Percentiles rank a stretch among this genome's conserved stretches.
These are phyloP conservation scores for Clathrus columnatus DNA, from an alignment of 768 basidiomycete genomes.

Conservation along the genomic window DNA sequence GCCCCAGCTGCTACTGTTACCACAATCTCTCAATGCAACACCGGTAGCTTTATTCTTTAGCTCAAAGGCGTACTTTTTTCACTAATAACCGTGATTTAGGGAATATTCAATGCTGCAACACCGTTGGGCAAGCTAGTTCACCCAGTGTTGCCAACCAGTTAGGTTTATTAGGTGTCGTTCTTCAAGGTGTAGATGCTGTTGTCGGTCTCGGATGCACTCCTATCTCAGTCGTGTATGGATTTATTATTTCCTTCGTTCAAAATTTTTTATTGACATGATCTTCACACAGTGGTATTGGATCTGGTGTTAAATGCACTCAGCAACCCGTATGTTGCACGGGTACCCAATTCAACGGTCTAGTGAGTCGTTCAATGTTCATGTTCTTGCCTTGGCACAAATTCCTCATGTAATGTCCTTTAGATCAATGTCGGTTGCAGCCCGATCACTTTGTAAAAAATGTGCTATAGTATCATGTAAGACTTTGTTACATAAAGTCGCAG, in stretches of 20 bases:
- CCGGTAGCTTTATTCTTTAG: background rate
- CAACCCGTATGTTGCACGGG: slow-evolving; percentile 21
- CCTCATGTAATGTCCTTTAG: too few species aligned
- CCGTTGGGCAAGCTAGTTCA: slow-evolving; percentile 16
- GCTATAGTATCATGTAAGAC: too few species aligned
- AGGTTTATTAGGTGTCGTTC: slow-evolving; percentile 18
- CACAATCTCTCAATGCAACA: slow-evolving; percentile 8
- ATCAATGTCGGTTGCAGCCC: too few species aligned
- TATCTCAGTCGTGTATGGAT: slow-evolving; percentile 14
- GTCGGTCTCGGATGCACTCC: slow-evolving; percentile 21
- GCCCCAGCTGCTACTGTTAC: background rate
- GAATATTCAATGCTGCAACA: slow-evolving; percentile 25
- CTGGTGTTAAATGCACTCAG: slow-evolving; percentile 16
- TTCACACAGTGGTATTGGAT: slow-evolving; percentile 13
- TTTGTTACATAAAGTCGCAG: too few species aligned
- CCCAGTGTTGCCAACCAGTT: slow-evolving; percentile 32
- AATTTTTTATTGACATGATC: background rate
- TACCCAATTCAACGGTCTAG: slow-evolving; percentile 12
- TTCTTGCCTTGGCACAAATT: too few species aligned
- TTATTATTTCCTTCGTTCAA: background rate
- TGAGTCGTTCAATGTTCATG: background rate
- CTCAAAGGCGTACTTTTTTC: background rate
- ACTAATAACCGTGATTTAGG: slow-evolving; percentile 7
- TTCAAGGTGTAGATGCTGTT: slow-evolving; percentile 15
- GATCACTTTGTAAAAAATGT: too few species aligned